Evolutionary conservation across 768 basidiomycete species (phyloP).

Genomic region (Suillus alpinus): DNA sequence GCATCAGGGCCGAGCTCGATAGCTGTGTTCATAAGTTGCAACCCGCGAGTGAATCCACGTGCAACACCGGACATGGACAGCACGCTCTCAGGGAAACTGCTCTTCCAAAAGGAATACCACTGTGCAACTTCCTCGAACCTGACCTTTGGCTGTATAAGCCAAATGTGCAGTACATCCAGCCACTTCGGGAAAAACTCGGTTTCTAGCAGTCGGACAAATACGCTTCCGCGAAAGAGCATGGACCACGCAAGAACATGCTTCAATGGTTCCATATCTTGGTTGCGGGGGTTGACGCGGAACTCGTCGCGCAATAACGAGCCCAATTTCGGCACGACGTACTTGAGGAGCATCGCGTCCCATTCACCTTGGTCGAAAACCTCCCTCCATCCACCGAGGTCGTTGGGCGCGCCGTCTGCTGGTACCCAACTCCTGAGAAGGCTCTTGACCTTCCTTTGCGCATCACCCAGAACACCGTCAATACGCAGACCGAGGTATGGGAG

Average conservation of each 20-base stretch:
- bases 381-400: constrained; percentile 79
- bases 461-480: constrained; percentile 80
- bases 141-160: constrained; percentile 87
- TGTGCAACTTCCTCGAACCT: constrained; percentile 90
- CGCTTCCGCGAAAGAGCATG: constrained; percentile 64
- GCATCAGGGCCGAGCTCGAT: constrained; percentile 83
- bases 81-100: constrained; percentile 67
- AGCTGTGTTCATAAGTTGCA: constrained; percentile 94
- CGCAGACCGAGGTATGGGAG: constrained; percentile 82
- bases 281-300: constrained; percentile 87
- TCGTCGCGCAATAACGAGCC: constrained; percentile 78
- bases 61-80: constrained; percentile 62
- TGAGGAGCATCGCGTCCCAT: constrained; percentile 90
- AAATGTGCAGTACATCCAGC: constrained; percentile 86
- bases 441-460: constrained; percentile 85
- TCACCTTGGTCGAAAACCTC: constrained; percentile 79
- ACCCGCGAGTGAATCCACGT: constrained; percentile 80
- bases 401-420: constrained; percentile 66
- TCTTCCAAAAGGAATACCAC: constrained; percentile 94
- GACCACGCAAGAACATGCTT: constrained; percentile 77
- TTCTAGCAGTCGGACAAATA: constrained; percentile 83
- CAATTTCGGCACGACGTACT: constrained; percentile 90
- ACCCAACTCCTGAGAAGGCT: constrained; percentile 74
- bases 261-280: constrained; percentile 85
- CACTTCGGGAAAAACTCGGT: constrained; percentile 96